Base-by-base conservation (phyloP, 257 asterid genomes). In the Nicotiana benthamiana region DNA sequence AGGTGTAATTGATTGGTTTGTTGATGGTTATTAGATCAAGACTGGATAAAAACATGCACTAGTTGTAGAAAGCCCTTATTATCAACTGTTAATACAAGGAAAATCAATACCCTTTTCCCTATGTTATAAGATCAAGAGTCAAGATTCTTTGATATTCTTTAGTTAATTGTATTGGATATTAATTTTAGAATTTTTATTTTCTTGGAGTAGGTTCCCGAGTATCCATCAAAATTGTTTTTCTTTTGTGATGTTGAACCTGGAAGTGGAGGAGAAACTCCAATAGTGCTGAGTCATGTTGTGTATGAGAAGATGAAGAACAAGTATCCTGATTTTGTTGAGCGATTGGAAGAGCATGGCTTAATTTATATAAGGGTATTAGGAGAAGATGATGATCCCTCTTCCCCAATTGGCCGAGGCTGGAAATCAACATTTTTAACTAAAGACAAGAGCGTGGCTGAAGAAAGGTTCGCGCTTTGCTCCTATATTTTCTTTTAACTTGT, bases 371-470 rank as follows among this genome's bases (percentile, higher is more conserved):
- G 98, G 1, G 84, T 93, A 3, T 61, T 93, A 82, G 98, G 98
- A 28, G 97, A 91, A 83, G 98, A 88, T 0, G 97, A 95, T 56
- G 95, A 93, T 75, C 99, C 97, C 74, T 90, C 97, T 0, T 92
- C 98, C 54, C 92, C 95, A 1, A 93, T 92, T 18, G 99, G 99
- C 6, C 96, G 96, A 22, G 98, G 99, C 68, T 95, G 98, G 98
- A 93, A 90, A 81, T 93, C 97, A 0, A 92, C 98, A 0, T 95
- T 93, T 88, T 80, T 93, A 85, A 93, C 99, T 2, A 77, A 76
- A 3, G 93, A 95, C 40, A 93, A 89, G 86, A 82, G 84, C 36
- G 90, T 92, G n/a, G 98, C 99, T 12, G 93, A 92, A 85, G 95
- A 93, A 87, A 91, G 97, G 98, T 92, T 83, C 57, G 78, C 46